Base-by-base conservation (phyloP, 108 stramenopile genomes). In the Skeletonema grethae region DNA sequence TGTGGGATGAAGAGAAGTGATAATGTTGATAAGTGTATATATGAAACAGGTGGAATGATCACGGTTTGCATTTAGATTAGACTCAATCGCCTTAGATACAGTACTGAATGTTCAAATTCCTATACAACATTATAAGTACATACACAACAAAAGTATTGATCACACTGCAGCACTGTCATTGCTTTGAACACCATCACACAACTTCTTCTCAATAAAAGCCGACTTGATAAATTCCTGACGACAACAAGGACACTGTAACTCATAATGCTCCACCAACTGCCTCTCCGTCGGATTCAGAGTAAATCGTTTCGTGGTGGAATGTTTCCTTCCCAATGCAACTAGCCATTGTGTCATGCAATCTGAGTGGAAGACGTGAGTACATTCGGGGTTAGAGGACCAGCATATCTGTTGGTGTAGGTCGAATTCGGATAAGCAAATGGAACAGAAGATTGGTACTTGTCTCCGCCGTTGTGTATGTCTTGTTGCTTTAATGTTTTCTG, bases 241-340 rank as follows among this genome's bases (percentile, higher is more conserved):
- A 77, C 86, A 87, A 36, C 86, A 87, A 12, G 86, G 86, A 58
- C 86, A 87, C 9, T 58, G 24, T 48, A 83, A 83, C 32, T 80
- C 70, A 53, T 82, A 84, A 53, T 22, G 22, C 62, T 81, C 74
- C 61, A 82, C 70, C 9, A 61, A 10, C 30, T 36, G 28, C 36
- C 65, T 18, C 22, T 72, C 55, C 5, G 79, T 30, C 3, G 67
- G 50, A 20, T 85, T 70, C 1, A 10, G 32, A 12, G 70, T 72
- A 20, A 57, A 46, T 11, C 22, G 39, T 36, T 61, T 32, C 24
- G 7, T 61, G 20, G 16, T 5, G 46, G 66, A 69, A 13, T 48
- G 30, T 53, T 79, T 82, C 22, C 82, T 67, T 29, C 82, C 83
- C n/a, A 75, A 62, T 7, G 80, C 50, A 7, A 75, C 50, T 11